phyloP scores from a whole-genome alignment of 1,284 basidiomycete genomes.

The Melampsora americana region DNA sequence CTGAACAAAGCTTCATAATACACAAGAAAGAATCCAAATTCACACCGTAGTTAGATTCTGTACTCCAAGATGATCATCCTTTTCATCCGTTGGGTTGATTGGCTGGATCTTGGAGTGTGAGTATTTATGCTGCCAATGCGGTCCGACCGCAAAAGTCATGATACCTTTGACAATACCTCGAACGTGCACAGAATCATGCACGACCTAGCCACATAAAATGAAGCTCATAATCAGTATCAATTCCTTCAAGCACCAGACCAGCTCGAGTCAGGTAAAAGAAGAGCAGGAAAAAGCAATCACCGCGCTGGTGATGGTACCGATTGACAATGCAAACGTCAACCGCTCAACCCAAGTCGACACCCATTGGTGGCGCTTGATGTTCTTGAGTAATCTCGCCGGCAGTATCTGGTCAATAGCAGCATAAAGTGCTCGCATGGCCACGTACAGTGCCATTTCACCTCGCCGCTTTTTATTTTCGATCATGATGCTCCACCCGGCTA shows the following conservation, averaged over 20 bases:
- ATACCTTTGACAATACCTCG: slow-evolving; percentile 47
- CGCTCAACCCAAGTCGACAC: slow-evolving; percentile 46
- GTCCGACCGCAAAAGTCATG: slow-evolving; percentile 44
- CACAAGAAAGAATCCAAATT: too few relatives aligned
- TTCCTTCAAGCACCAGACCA: neutral
- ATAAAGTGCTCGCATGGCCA: slow-evolving; percentile 54
- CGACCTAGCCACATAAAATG: slow-evolving; percentile 41
- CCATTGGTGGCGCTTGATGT: slow-evolving; percentile 28
- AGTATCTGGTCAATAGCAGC: slow-evolving; percentile 47
- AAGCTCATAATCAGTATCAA: too few relatives aligned
- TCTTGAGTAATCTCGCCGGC: slow-evolving; percentile 39
- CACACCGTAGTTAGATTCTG: too few relatives aligned
- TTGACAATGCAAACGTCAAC: slow-evolving; percentile 45
- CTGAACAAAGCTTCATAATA: too few relatives aligned
- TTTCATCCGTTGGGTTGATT: too few relatives aligned
- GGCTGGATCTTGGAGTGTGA: too few relatives aligned
- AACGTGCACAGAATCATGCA: slow-evolving; percentile 47
- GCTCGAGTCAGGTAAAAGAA: neutral
- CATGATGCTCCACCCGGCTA: slow-evolving; percentile 50
- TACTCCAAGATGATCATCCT: too few relatives aligned
- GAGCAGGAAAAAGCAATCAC: slow-evolving; percentile 5
- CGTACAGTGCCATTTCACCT: slow-evolving; percentile 56
- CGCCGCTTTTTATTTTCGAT: slow-evolving; percentile 55
- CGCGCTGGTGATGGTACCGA: slow-evolving; percentile 44
- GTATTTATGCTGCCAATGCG: slow-evolving; percentile 11